These are phyloP conservation scores for Penicillium parvum DNA, from an alignment of 495 filamentous ascomycete genomes.

Conservation along the genomic window DNA sequence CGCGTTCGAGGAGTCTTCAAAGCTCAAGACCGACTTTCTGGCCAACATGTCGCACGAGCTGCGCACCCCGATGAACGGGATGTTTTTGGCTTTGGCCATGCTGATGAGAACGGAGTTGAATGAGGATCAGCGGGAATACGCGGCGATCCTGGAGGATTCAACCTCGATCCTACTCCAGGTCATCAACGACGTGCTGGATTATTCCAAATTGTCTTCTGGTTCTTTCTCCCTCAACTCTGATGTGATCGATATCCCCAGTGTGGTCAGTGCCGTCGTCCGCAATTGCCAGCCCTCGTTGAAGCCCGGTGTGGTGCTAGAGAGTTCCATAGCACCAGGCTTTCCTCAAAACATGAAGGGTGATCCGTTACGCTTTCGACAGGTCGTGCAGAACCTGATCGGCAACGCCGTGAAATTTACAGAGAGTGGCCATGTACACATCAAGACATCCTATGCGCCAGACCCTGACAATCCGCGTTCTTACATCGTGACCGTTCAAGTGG, in stretches of 20 bases:
- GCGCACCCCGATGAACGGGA: slow-evolving; percentile 73
- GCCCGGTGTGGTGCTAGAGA: slow-evolving; percentile 54
- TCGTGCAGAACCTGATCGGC: slow-evolving; percentile 79
- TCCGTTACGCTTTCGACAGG: slow-evolving; percentile 72
- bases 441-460: slow-evolving; percentile 48
- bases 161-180: slow-evolving; percentile 78
- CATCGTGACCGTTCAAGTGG: slow-evolving; percentile 51
- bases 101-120: slow-evolving; percentile 62
- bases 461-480: slow-evolving; percentile 38
- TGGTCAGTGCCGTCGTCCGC: slow-evolving; percentile 51
- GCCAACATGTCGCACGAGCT: slow-evolving; percentile 91
- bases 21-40: slow-evolving; percentile 62
- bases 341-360: slow-evolving; percentile 54
- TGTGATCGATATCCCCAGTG: slow-evolving; percentile 60
- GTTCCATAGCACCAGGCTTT: slow-evolving; percentile 45
- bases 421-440: slow-evolving; percentile 58
- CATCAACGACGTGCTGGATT: slow-evolving; percentile 87
- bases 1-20: slow-evolving; percentile 61
- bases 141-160: slow-evolving; percentile 75
- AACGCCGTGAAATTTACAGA: slow-evolving; percentile 90
- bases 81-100: slow-evolving; percentile 69
- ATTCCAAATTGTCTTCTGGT: slow-evolving; percentile 82
- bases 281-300: slow-evolving; percentile 51
- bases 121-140: slow-evolving; percentile 66
- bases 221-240: slow-evolving; percentile 73